phyloP scores from a whole-genome alignment of 1,284 basidiomycete species.

The Leccinum pachyderme region DNA sequence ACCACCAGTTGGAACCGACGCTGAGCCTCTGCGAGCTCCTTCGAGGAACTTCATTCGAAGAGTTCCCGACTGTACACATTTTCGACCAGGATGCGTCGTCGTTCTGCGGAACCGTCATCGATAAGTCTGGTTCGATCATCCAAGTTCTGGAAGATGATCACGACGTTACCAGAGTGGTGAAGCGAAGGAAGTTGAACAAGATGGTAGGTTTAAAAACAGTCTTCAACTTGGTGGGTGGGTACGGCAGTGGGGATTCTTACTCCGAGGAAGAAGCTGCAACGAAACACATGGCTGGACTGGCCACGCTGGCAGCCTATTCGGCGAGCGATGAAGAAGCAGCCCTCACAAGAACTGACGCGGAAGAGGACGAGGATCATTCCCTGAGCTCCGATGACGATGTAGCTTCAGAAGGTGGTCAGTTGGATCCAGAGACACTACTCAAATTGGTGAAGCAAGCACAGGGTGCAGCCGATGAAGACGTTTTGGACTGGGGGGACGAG shows the following conservation, averaged over 20 bases:
- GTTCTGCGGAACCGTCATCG: conserved; percentile 58
- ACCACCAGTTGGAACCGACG: conserved; percentile 58
- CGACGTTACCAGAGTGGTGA: conserved; percentile 37
- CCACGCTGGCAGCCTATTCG: conserved; percentile 53
- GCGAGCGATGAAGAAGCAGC: conserved; percentile 44
- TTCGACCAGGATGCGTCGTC: conserved; percentile 50
- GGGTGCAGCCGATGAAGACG: conserved; percentile 46
- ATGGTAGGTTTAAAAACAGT: conserved; percentile 55
- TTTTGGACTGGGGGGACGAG: conserved; percentile 63
- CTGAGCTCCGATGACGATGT: conserved; percentile 33
- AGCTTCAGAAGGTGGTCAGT: conserved; percentile 33
- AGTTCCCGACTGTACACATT: conserved; percentile 79
- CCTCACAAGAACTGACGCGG: conserved; percentile 28
- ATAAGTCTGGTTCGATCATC: conserved; percentile 45
- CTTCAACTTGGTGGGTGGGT: conserved; percentile 56
- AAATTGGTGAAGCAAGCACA: conserved; percentile 48
- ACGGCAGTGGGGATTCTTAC: conserved; percentile 59
- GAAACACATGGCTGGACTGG: conserved; percentile 40
- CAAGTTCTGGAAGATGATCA: conserved; percentile 36
- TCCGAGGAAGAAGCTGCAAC: conserved; percentile 33
- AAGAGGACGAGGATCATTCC: conserved; percentile 20
- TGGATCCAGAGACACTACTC: conserved; percentile 50
- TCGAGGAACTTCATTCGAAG: conserved; percentile 65
- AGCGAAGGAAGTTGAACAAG: conserved; percentile 52
- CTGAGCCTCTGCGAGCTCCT: conserved; percentile 50